Evolutionary conservation across 2,329 filamentous ascomycete genomes (phyloP), one percentile per base, ranked within the genome.

Genomic region (Truncatella angustata): DNA sequence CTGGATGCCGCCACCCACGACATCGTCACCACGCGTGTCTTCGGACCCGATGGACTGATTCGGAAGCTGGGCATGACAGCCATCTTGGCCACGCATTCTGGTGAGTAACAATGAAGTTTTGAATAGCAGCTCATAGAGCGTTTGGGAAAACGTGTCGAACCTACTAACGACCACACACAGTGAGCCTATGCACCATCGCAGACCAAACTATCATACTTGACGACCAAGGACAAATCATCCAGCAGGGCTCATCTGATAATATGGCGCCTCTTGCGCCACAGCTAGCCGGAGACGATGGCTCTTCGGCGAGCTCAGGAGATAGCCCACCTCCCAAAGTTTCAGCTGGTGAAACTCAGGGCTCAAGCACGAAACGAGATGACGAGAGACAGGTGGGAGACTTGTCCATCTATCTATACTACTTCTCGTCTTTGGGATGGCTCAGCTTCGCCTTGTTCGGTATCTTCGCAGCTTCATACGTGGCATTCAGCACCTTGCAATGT

Each of bases 111-210:
- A 47, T 47, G 44, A 47, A 26, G 46, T 51, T 34, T 43, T 51
- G n/a, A n/a, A n/a, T n/a, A 36, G 52, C 56, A 34, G 47, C 54
- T 16, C 47, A 52, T 20, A 54, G 56, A 30, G 51, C 54, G 43
- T 51, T 50, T 56, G 55, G n/a, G 51, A 30, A 24, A 14, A 28
- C 21, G 12, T 20, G 20, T 35, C 36, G 49, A 30, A 34, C 16
- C 37, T 51, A 28, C 36, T 36, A 43, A 34, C 28, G 26, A 47
- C 28, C 44, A 37, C 32, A 47, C 37, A 26, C 26, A 30, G 30
- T 52, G 44, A 47, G 44, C 44, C 44, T 47, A 47, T 47, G 44
- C 44, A 26, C 44, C 44, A 47, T 47, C 44, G 44, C 44, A 26
- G 44, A 47, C 44, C 44, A 47, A 47, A 47, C 44, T 34, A 47